A percentile compares a stretch with the other conserved stretches of the same genome.
These are phyloP conservation scores for Trichoderma parareesei DNA, from an alignment of 495 filamentous ascomycete genomes.

Conservation along the genomic window DNA sequence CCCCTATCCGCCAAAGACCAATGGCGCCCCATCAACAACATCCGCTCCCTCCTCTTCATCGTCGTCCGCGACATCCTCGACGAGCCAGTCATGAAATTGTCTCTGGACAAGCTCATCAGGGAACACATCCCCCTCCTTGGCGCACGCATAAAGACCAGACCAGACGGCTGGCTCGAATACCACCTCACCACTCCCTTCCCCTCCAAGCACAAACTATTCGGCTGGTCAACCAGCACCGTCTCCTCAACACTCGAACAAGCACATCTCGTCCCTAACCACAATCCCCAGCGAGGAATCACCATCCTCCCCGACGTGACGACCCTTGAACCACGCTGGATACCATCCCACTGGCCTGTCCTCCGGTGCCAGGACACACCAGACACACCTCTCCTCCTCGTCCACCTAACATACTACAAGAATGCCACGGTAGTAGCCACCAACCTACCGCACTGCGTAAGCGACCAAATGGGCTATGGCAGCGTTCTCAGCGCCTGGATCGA, in stretches of 20 bases:
- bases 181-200: conserved; percentile 3
- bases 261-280: background rate
- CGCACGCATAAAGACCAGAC: background rate
- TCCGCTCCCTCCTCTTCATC: conserved; percentile 9
- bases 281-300: background rate
- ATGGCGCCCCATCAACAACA: conserved; percentile 10
- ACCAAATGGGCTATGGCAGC: conserved; percentile 7
- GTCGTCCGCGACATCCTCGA: conserved; percentile 11
- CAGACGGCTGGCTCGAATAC: conserved; percentile 5
- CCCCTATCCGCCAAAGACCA: conserved; percentile 2
- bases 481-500: conserved; percentile 3
- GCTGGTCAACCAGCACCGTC: background rate
- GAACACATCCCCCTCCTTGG: conserved; percentile 8
- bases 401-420: background rate
- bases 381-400: conserved; percentile 5
- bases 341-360: background rate
- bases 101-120: conserved; percentile 9
- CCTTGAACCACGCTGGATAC: background rate
- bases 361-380: background rate
- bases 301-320: background rate
- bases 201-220: background rate
- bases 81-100: background rate
- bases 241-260: background rate
- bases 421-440: background rate
- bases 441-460: conserved; percentile 4